Percentiles rank a stretch among this genome's conserved stretches.
Evolutionary conservation across 208 protist species (phyloP).

Genomic region (Trypanosoma melophagium): DNA sequence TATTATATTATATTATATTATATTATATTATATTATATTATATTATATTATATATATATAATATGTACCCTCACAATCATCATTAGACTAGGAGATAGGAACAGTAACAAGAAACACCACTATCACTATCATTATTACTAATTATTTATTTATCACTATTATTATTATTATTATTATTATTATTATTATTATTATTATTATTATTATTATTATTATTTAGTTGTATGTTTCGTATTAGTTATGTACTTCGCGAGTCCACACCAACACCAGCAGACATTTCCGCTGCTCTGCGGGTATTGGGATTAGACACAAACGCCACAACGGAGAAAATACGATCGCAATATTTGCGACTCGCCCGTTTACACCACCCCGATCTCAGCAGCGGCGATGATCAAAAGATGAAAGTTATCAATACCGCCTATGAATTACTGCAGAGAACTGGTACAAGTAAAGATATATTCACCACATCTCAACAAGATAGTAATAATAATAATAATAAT

Average conservation of each 20-base stretch:
- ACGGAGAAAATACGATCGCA: slow-evolving; percentile 59
- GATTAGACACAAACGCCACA: slow-evolving; percentile 38
- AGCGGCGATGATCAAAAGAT: slow-evolving; percentile 85
- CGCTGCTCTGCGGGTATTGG: slow-evolving; percentile 77
- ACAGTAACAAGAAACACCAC: too few relatives aligned
- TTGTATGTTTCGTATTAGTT: slow-evolving; percentile 17
- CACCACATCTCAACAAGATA: slow-evolving; percentile 9
- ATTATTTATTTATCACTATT: too few relatives aligned
- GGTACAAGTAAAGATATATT: slow-evolving; percentile 61
- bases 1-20: too few relatives aligned
- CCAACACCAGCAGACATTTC: slow-evolving; percentile 50
- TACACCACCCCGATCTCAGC: slow-evolving; percentile 88
- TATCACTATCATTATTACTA: too few relatives aligned
- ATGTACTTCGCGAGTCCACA: slow-evolving; percentile 1
- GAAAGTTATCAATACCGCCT: slow-evolving; percentile 89
- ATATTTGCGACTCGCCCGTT: slow-evolving; percentile 82
- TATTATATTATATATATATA: too few relatives aligned
- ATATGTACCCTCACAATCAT: too few relatives aligned
- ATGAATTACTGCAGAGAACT: slow-evolving; percentile 86
- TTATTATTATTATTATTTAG: too few relatives aligned
- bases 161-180: too few relatives aligned
- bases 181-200: too few relatives aligned
- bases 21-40: too few relatives aligned
- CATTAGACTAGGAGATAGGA: too few relatives aligned
- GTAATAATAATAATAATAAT: neutral